Base-by-base conservation (phyloP, 257 asterid genomes). In the Lycium barbarum region DNA sequence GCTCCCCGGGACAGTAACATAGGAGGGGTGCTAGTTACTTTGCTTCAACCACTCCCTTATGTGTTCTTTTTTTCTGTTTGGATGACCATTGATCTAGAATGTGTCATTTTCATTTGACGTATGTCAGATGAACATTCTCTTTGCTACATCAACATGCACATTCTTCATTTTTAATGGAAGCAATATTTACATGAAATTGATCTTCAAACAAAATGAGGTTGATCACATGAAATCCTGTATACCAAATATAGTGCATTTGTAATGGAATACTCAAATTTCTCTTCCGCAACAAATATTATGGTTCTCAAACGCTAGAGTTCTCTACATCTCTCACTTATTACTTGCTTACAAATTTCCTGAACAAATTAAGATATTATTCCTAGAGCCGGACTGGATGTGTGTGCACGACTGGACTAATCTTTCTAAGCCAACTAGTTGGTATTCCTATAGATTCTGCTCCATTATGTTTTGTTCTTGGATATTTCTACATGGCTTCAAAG, bases 191-290 rank as follows among this genome's bases (percentile, higher is more conserved):
- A 47, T 72, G n/a, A 73, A 22, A 73, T 74, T 74, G 9, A 11
- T 49, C 58, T 26, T 18, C 22, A 49, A 49, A 3, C 10, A 18
- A 58, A 49, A 49, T 14, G 43, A 3, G 62, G 81, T 74, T 74
- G 81, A 14, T 74, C 81, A 13, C 40, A 74, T 74, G 81, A 74
- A 26, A 70, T 70, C 54, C 54, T 70, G 40, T 70, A 2, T 38
- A 15, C 0, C 53, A 36, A 68, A 15, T 6, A 26, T 38, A 68
- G 78, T 15, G 13, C 65, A 68, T 38, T 36, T 15, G 78, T 51
- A 15, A 68, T 68, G 78, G 7, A 45, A 36, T 15, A 38, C 78
- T 36, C 51, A 68, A 54, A 68, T 68, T 70, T 40, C 79, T 38
- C 20, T 38, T 70, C 79, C 2, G 35, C 53, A 70, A 70, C 79